Evolutionary conservation across 805 yeast species (phyloP).

Genomic region (Candida andamanensis): DNA sequence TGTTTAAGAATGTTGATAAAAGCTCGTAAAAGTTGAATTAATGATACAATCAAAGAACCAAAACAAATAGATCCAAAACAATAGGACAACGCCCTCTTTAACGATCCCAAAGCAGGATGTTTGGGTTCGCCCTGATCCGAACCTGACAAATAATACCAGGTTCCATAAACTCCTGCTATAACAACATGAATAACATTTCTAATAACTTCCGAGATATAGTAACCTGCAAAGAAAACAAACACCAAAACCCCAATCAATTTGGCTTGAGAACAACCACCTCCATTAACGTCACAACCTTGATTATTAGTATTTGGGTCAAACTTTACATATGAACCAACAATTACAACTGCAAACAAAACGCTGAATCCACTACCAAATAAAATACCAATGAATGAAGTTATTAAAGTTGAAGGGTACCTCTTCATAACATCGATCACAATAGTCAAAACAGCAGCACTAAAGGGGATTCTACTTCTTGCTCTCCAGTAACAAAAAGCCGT

Average conservation of each 20-base stretch:
- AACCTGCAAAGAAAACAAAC: conserved; percentile 77
- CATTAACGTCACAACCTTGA: conserved; percentile 53
- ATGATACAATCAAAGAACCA: conserved; percentile 69
- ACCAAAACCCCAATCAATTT: conserved; percentile 67
- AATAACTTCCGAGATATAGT: conserved; percentile 75
- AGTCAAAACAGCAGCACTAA: conserved; percentile 63
- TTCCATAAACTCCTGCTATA: conserved; percentile 79
- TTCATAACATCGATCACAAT: conserved; percentile 76
- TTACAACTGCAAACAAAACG: conserved; percentile 57
- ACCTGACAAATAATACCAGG: conserved; percentile 81
- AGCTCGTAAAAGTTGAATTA: conserved; percentile 64
- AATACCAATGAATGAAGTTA: conserved; percentile 58
- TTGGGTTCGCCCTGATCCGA: conserved; percentile 76
- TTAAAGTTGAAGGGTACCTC: conserved; percentile 61
- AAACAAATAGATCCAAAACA: conserved; percentile 89
- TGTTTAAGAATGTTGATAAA: conserved; percentile 48
- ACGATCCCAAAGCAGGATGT: conserved; percentile 76
- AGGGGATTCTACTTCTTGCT: conserved; percentile 65
- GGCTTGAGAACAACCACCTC: conserved; percentile 46
- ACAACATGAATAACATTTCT: conserved; percentile 77
- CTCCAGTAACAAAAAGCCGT: conserved; percentile 71
- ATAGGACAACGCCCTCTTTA: conserved; percentile 73
- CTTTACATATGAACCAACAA: conserved; percentile 75
- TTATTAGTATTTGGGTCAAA: conserved; percentile 54
- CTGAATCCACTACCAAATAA: conserved; percentile 58